phyloP scores from a whole-genome alignment of 192 early-diverging fungal genomes.

The Pilobolus umbonatus region DNA sequence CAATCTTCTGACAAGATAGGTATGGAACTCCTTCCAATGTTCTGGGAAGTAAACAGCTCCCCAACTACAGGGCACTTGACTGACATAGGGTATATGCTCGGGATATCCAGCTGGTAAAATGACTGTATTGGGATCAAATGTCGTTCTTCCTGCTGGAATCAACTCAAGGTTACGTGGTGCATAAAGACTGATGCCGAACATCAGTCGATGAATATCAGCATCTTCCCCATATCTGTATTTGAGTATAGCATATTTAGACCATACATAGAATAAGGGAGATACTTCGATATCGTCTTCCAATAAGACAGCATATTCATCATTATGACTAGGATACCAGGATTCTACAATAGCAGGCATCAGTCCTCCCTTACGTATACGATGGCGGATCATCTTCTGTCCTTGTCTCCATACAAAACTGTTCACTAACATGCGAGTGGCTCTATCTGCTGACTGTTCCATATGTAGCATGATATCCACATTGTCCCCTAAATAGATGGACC shows the following conservation, averaged over 20 bases:
- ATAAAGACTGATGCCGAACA: slow-evolving; percentile 56
- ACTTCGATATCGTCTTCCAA: slow-evolving; percentile 62
- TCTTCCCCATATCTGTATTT: slow-evolving; percentile 49
- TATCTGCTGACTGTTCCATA: slow-evolving; percentile 53
- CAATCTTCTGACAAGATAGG: slow-evolving; percentile 45
- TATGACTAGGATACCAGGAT: slow-evolving; percentile 49
- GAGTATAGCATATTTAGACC: slow-evolving; percentile 54
- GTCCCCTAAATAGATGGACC: slow-evolving; percentile 47
- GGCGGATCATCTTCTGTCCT: slow-evolving; percentile 44
- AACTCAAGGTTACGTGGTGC: slow-evolving; percentile 53
- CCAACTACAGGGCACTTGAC: slow-evolving; percentile 62
- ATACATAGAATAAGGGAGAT: slow-evolving; percentile 53
- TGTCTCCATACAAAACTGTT: slow-evolving; percentile 43
- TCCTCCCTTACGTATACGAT: slow-evolving; percentile 53
- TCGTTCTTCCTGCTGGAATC: slow-evolving; percentile 38
- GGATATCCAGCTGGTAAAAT: slow-evolving; percentile 40
- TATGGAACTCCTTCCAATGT: slow-evolving; percentile 53
- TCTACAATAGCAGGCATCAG: slow-evolving; percentile 56
- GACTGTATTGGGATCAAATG: slow-evolving; percentile 45
- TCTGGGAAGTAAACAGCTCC: slow-evolving; percentile 60
- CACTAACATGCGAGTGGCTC: slow-evolving; percentile 42
- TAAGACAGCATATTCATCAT: slow-evolving; percentile 53
- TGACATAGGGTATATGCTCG: slow-evolving; percentile 44
- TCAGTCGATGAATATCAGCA: slow-evolving; percentile 23
- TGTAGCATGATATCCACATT: slow-evolving; percentile 46